A percentile compares a stretch with the other conserved stretches of the same genome.
Evolutionary conservation across 176 grass and related monocot genomes (phyloP).

Genomic region (Avena insularis): DNA sequence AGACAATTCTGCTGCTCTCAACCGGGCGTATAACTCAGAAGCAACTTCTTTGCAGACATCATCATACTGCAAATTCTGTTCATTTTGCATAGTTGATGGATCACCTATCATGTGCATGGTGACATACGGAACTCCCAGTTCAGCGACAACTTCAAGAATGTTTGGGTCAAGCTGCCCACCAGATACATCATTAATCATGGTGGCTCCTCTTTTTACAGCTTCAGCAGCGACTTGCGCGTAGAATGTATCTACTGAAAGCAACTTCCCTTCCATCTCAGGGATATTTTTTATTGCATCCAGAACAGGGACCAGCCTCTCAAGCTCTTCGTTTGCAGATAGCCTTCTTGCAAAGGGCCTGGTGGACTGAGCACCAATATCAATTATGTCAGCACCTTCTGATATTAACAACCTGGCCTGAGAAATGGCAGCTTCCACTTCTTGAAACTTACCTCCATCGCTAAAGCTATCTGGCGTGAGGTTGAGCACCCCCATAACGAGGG

Average conservation of each 20-base stretch:
- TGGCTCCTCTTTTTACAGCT: conserved; percentile 81
- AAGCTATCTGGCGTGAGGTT: conserved; percentile 94
- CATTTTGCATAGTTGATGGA: conserved; percentile 83
- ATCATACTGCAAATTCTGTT: conserved; percentile 72
- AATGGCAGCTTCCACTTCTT: conserved; percentile 58
- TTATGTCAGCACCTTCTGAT: conserved; percentile 86
- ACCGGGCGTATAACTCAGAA: conserved; percentile 60
- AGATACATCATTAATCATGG: conserved; percentile 92
- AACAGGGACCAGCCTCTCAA: conserved; percentile 77
- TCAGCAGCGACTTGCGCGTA: conserved; percentile 73
- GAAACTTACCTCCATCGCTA: conserved; percentile 91
- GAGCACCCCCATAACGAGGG: conserved; percentile 83
- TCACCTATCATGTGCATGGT: conserved; percentile 93
- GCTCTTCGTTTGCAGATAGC: conserved; percentile 74
- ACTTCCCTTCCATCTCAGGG: conserved; percentile 71
- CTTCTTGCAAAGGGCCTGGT: conserved; percentile 77
- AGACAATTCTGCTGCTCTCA: conserved; percentile 67
- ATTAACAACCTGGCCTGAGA: conserved; percentile 68
- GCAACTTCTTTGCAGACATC: conserved; percentile 77
- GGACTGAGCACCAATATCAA: conserved; percentile 94
- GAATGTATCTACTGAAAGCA: conserved; percentile 88
- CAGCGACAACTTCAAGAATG: conserved; percentile 73
- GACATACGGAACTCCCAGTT: conserved; percentile 80
- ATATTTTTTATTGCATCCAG: conserved; percentile 63
- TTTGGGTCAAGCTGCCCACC: conserved; percentile 73